A percentile compares a stretch with the other conserved stretches of the same genome.
Conservation (phyloP, 2,329 filamentous ascomycete species). For the Alternaria gaisen region DNA sequence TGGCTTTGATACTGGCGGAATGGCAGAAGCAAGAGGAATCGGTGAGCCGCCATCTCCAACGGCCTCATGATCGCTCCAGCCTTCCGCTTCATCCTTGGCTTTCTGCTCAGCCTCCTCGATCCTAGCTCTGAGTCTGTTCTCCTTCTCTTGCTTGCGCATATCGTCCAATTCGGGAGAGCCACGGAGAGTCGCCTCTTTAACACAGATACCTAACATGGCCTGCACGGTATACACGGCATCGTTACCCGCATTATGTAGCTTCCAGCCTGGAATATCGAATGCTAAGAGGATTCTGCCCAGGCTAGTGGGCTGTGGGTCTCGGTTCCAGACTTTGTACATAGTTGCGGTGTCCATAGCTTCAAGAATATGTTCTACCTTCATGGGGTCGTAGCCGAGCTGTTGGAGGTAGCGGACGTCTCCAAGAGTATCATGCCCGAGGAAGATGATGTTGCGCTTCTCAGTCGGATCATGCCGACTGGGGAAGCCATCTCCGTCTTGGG, state of each 20-base stretch:
- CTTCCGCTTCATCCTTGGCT: slow-evolving; percentile 51
- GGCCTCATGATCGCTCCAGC: slow-evolving; percentile 50
- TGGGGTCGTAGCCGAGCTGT: slow-evolving; percentile 69
- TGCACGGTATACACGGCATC: slow-evolving; percentile 83
- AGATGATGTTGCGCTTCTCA: slow-evolving; percentile 68
- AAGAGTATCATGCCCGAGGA: slow-evolving; percentile 79
- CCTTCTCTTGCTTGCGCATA: slow-evolving; percentile 32
- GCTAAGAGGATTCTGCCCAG: slow-evolving; percentile 70
- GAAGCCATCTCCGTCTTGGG: slow-evolving; percentile 14
- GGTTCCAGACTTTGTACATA: slow-evolving; percentile 72
- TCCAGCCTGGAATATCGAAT: slow-evolving; percentile 68
- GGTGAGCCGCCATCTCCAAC: slow-evolving; percentile 49
- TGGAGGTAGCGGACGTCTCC: slow-evolving; percentile 75
- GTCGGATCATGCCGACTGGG: slow-evolving; percentile 21
- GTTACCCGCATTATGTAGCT: slow-evolving; percentile 88
- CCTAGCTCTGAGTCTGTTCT: slow-evolving; percentile 33
- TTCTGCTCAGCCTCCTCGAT: slow-evolving; percentile 45
- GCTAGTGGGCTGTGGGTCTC: slow-evolving; percentile 62
- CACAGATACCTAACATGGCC: slow-evolving; percentile 71
- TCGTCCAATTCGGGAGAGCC: slow-evolving; percentile 36
- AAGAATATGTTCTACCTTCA: slow-evolving; percentile 63
- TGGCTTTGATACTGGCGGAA: slow-evolving; percentile 7
- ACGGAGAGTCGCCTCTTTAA: slow-evolving; percentile 54
- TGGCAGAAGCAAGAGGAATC: slow-evolving; percentile 26
- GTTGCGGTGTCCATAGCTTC: slow-evolving; percentile 77